Percentiles rank a stretch among this genome's conserved stretches.
Evolutionary conservation across 2,329 filamentous ascomycete genomes (phyloP).

Genomic region (Fusarium concolor): DNA sequence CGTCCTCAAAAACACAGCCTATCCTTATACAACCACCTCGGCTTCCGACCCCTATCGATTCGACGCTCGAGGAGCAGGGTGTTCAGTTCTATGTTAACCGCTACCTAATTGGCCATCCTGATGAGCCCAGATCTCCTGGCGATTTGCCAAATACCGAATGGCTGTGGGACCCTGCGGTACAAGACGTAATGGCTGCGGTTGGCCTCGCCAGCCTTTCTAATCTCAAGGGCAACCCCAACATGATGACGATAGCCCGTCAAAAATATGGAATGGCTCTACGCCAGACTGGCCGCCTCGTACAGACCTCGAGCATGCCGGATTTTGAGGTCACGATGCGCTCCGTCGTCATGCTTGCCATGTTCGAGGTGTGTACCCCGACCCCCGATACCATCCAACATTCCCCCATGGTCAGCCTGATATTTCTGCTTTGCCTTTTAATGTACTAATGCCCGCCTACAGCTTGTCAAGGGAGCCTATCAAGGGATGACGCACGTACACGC

Average conservation of each 20-base stretch:
- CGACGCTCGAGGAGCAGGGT: slow-evolving; percentile 60
- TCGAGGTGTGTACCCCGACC: slow-evolving; percentile 61
- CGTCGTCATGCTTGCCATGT: slow-evolving; percentile 70
- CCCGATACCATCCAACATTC: slow-evolving; percentile 4
- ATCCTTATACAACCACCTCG: slow-evolving; percentile 17
- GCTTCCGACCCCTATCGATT: slow-evolving; percentile 51
- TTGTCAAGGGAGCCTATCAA: slow-evolving; percentile 60
- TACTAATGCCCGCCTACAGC: slow-evolving; percentile 46
- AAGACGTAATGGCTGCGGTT: slow-evolving; percentile 66
- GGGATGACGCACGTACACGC: slow-evolving; percentile 64
- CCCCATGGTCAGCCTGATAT: slow-evolving; percentile 26
- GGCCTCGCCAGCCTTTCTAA: slow-evolving; percentile 70
- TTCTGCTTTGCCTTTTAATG: slow-evolving; percentile 5
- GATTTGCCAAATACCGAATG: slow-evolving; percentile 53
- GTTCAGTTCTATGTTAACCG: slow-evolving; percentile 64
- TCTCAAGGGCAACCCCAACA: slow-evolving; percentile 58
- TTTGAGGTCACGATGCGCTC: slow-evolving; percentile 61
- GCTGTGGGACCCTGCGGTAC: slow-evolving; percentile 55
- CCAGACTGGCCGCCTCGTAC: slow-evolving; percentile 57
- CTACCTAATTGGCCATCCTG: slow-evolving; percentile 64
- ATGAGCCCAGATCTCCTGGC: slow-evolving; percentile 56
- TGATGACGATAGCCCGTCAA: slow-evolving; percentile 61
- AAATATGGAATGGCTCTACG: slow-evolving; percentile 67
- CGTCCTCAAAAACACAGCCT: neutral
- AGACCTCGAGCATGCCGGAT: slow-evolving; percentile 48